Conservation (phyloP, 2,329 filamentous ascomycete genomes). For the Diaporthe ampelina region DNA sequence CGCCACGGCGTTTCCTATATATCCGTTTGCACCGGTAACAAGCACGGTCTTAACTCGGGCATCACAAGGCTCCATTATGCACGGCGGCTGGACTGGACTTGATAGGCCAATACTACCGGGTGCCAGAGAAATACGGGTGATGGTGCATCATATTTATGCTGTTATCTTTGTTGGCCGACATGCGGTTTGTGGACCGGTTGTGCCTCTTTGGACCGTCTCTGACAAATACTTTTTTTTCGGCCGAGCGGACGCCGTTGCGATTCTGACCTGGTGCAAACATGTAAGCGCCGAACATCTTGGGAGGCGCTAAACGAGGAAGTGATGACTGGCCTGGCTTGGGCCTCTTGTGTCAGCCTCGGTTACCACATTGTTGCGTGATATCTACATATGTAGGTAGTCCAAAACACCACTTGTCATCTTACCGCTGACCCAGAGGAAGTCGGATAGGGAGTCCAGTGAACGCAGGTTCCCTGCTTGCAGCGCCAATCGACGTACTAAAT, state of each 20-base stretch:
- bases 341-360: not conserved
- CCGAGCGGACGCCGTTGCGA: slow-evolving; percentile 1
- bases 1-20: slow-evolving; percentile 61
- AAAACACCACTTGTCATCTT: not conserved
- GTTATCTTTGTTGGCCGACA: not conserved
- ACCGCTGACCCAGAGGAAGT: not conserved
- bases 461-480: not conserved
- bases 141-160: not conserved
- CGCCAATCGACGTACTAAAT: slow-evolving; percentile 4
- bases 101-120: not conserved
- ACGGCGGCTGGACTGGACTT: not conserved
- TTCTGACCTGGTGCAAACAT: not conserved
- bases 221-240: slow-evolving; percentile 4
- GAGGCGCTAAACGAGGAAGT: not conserved
- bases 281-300: not conserved
- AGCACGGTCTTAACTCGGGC: slow-evolving; percentile 51
- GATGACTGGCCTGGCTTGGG: not conserved
- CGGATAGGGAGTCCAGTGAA: not conserved
- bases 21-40: slow-evolving; percentile 63
- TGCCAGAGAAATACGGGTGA: not conserved
- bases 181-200: not conserved
- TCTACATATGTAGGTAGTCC: too few species aligned
- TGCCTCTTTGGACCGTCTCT: not conserved
- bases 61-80: not conserved
- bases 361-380: not conserved